Conservation (phyloP, 331 rosid species). For the Dryas integrifolia region DNA sequence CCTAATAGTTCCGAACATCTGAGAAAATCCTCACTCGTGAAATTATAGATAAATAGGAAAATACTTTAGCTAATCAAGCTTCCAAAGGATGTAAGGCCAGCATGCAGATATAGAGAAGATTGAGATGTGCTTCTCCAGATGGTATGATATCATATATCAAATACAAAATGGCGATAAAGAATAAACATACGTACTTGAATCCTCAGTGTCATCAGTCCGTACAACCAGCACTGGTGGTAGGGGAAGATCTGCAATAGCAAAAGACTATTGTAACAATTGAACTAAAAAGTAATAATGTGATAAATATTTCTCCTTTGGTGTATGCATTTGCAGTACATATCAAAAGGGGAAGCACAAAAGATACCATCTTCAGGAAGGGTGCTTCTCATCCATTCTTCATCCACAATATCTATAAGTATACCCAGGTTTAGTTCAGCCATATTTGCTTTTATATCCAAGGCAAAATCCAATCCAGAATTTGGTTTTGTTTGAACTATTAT, state of each 20-base stretch:
- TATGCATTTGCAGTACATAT: not conserved
- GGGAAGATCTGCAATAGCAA: constrained; percentile 58
- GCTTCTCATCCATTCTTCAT: constrained; percentile 74
- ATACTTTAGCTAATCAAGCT: not conserved
- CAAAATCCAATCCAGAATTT: constrained; percentile 4
- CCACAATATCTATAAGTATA: constrained; percentile 65
- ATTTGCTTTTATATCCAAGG: not conserved
- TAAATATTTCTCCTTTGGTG: not conserved
- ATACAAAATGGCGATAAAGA: not conserved
- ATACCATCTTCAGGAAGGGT: constrained; percentile 68
- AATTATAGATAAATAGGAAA: not conserved
- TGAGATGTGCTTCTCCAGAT: not conserved
- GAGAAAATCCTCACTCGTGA: not conserved
- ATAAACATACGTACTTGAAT: constrained; percentile 49
- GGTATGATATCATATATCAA: not conserved
- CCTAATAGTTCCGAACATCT: not conserved
- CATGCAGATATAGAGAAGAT: not conserved
- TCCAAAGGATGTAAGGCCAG: not conserved
- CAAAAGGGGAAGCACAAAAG: not conserved
- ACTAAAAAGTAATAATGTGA: not conserved
- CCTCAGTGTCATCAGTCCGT: constrained; percentile 67
- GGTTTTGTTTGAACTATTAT: not conserved
- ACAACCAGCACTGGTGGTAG: constrained; percentile 61
- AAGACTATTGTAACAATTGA: not conserved
- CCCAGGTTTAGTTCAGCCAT: constrained; percentile 64